Evolutionary conservation across 345 rosid genomes (phyloP), one percentile per base, ranked within the genome.

Genomic region (Arabidopsis arenosa): DNA sequence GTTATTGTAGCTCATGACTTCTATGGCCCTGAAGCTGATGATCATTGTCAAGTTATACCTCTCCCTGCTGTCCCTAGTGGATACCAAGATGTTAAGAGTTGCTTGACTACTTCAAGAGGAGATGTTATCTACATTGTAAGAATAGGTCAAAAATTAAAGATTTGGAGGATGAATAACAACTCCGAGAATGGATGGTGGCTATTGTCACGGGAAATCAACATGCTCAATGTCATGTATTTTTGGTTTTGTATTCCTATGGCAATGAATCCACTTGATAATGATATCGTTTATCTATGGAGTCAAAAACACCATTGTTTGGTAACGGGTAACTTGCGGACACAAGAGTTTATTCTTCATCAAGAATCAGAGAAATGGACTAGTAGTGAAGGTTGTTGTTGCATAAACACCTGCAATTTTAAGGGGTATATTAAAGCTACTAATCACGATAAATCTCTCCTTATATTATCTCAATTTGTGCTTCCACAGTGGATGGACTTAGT

Each of bases 401-500:
- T 61, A 11, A 61, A 72, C 75, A 72, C 53, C 0, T 4, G 6
- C 0, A 54, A 18, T 52, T 63, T 11, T 10, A 32, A 41, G 7
- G 12, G 23, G 23, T 17, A 63, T 43, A 48, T 63, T 45, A 17
- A 63, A 17, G n/a, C 2, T n/a, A 4, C 0, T 60, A 12, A 59
- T 28, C 32, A 28, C 32, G 4, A 28, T 28, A 28, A 28, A 28
- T 28, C 32, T 28, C 4, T 28, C 32, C 32, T 28, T 4, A 28
- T 28, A 28, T 28, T 28, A 28, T 28, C 32, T 2, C 32, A 28
- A 28, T 28, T 28, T 28, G 32, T 48, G 28, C 49, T 71, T 7
- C 49, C 23, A 36, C 58, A 1, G 18, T 71, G 67, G 59, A 60
- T 72, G 51, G 68, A 72, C 53, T 45, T 36, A 4, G 47, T 70